Evolutionary conservation across 164 flowering plant species (phyloP).

Genomic region (Sedum album): DNA sequence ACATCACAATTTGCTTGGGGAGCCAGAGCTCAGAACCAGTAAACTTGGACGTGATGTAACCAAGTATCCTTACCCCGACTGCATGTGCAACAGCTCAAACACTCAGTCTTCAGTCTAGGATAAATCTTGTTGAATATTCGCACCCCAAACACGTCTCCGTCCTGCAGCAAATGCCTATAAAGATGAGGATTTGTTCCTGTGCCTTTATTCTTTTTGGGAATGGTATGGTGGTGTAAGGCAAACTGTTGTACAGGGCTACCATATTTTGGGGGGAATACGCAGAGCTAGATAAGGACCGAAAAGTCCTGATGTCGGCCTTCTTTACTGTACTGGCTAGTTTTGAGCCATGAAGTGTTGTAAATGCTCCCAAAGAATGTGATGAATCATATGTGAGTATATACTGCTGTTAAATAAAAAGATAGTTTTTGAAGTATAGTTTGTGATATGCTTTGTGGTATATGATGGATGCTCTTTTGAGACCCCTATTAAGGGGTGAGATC

Average conservation of each 20-base stretch:
- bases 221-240: not conserved
- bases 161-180: not conserved
- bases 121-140: not conserved
- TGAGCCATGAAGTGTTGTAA: no score
- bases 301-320: no score
- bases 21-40: constrained; percentile 72
- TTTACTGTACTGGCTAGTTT: no score
- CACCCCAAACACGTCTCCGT: not conserved
- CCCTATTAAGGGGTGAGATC: no score
- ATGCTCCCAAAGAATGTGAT: no score
- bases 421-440: no score
- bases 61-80: constrained; percentile 83
- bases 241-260: not conserved
- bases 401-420: no score
- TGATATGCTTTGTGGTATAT: no score
- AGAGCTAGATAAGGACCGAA: no score
- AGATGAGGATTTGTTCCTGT: not conserved
- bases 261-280: no score
- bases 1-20: constrained; percentile 78
- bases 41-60: constrained; percentile 83
- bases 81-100: constrained; percentile 64
- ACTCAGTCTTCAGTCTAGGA: not conserved
- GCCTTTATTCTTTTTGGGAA: not conserved
- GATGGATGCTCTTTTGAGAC: no score
- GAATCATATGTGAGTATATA: no score